Conservation (phyloP, 2,329 filamentous ascomycete genomes). For the Teratosphaeria zuluensis region DNA sequence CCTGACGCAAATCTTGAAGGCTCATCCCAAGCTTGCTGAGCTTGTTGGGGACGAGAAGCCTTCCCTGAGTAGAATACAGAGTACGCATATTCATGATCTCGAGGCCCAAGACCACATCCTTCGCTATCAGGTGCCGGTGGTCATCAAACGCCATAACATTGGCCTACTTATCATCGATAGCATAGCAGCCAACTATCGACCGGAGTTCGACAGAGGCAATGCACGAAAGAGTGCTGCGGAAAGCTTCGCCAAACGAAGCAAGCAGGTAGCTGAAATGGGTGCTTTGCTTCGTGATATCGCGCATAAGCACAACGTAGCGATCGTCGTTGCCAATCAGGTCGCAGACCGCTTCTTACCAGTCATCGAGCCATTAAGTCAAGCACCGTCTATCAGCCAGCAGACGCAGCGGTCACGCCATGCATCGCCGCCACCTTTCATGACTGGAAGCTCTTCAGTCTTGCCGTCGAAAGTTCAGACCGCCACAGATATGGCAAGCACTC, state of each 20-base stretch:
- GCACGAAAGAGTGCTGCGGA: conserved; percentile 17
- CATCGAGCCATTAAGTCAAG: conserved; percentile 8
- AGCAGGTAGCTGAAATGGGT: conserved; percentile 68
- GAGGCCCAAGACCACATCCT: conserved; percentile 95
- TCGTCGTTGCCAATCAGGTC: conserved; percentile 93
- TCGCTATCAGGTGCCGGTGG: conserved; percentile 81
- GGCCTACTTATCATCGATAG: conserved; percentile 83
- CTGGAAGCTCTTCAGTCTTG: not conserved
- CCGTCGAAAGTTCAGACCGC: not conserved
- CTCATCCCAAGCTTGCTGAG: conserved; percentile 51
- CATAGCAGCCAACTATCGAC: conserved; percentile 89
- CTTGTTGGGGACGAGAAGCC: conserved; percentile 39
- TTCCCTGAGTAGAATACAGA: conserved; percentile 66
- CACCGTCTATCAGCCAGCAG: not conserved
- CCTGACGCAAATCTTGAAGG: conserved; percentile 65
- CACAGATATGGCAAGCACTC: not conserved
- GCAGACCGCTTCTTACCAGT: conserved; percentile 62
- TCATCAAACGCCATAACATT: conserved; percentile 63
- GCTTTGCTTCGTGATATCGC: conserved; percentile 68
- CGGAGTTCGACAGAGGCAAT: conserved; percentile 60
- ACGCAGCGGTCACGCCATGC: conserved; percentile 9
- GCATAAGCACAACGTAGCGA: conserved; percentile 60
- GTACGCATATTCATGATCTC: conserved; percentile 76
- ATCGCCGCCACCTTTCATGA: conserved; percentile 5
- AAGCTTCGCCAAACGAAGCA: conserved; percentile 64